A percentile compares a stretch with the other conserved stretches of the same genome.
Evolutionary conservation across 106 monocot genomes (phyloP).

Genomic region (Allium sativum): DNA sequence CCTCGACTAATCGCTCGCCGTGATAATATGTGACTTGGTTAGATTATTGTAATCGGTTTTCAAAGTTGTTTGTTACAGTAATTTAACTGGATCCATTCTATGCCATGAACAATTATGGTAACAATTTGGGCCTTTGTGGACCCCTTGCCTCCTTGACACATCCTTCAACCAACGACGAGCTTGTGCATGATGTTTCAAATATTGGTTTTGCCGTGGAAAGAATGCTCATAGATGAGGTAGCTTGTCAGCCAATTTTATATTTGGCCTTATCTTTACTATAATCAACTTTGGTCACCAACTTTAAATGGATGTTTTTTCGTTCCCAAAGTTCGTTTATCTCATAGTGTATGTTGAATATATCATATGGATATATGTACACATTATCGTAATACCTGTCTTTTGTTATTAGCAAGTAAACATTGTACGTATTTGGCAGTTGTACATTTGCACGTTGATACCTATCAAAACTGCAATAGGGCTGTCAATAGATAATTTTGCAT

Average conservation of each 20-base stretch:
- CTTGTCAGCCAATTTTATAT: constrained; percentile 16
- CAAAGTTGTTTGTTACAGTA: constrained; percentile 69
- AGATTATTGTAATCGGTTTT: constrained; percentile 32
- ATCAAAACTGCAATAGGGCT: too few species aligned
- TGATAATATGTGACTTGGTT: constrained; percentile 23
- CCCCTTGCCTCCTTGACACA: constrained; percentile 43
- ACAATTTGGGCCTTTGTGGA: constrained; percentile 74
- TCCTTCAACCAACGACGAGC: constrained; percentile 11
- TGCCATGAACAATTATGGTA: constrained; percentile 54
- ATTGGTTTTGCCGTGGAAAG: background rate
- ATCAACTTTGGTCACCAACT: too few species aligned
- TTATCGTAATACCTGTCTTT: too few species aligned
- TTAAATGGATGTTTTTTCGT: too few species aligned
- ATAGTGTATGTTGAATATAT: too few species aligned
- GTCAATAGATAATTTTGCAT: too few species aligned
- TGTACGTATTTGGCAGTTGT: too few species aligned
- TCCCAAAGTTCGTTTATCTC: too few species aligned
- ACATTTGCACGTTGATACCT: too few species aligned
- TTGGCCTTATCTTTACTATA: background rate
- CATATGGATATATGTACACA: too few species aligned
- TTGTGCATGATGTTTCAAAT: background rate
- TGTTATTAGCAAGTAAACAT: too few species aligned
- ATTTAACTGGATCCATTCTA: constrained; percentile 62
- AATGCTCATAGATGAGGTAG: constrained; percentile 8
- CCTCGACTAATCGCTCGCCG: too few species aligned